phyloP scores from a whole-genome alignment of 148 eudicot genomes.

The Camellia japonica region DNA sequence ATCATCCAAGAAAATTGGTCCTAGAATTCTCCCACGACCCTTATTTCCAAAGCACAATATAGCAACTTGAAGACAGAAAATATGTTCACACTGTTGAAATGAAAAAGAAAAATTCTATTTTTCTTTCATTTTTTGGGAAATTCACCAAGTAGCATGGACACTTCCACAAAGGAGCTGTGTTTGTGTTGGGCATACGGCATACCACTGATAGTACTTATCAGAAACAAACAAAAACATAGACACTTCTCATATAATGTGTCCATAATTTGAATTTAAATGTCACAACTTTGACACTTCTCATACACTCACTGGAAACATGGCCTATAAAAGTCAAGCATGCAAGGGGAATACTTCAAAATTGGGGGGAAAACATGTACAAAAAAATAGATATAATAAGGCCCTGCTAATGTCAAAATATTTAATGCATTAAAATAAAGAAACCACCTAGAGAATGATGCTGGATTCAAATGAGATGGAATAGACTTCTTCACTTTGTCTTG shows the following conservation, averaged over 20 bases:
- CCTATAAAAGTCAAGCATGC: not conserved
- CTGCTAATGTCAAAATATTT: not conserved
- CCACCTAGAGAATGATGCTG: constrained; percentile 80
- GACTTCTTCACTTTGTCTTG: constrained; percentile 77
- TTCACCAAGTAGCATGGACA: not conserved
- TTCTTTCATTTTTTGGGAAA: not conserved
- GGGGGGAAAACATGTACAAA: too few species aligned
- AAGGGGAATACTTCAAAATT: not conserved
- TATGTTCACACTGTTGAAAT: not conserved
- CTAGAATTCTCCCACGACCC: not conserved
- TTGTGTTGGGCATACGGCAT: not conserved
- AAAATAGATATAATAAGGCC: not conserved
- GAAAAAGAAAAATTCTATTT: not conserved
- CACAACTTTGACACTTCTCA: not conserved
- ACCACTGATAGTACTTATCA: not conserved
- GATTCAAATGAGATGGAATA: constrained; percentile 94
- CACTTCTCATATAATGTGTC: not conserved
- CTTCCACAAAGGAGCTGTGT: not conserved
- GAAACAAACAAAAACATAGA: not conserved
- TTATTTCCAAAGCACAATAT: not conserved
- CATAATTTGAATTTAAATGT: not conserved
- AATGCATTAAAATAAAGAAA: not conserved
- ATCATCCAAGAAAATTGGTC: not conserved
- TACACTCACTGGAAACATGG: not conserved
- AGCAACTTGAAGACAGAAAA: too few species aligned